Evolutionary conservation across 306 rosid genomes (phyloP), one percentile per base, ranked within the genome.

Genomic region (Acmispon strigosus): DNA sequence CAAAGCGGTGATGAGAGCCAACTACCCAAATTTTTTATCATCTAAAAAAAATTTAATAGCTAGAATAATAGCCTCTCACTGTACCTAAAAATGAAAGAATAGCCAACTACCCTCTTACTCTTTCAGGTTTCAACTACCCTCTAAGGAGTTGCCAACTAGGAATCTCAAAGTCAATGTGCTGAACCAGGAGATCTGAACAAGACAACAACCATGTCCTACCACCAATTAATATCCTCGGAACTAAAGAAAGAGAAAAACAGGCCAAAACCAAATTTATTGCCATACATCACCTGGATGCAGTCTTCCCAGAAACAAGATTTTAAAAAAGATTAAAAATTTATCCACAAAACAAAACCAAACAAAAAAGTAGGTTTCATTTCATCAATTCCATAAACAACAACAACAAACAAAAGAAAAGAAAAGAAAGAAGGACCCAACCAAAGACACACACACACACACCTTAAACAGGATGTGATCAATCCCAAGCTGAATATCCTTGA

Each of bases 391-490:
- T 16, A 58, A 66, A 45, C 56, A 45, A 17, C 18, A 24, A 14
- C 57, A 60, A 74, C 18, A 37, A 18, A 24, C 67, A 54, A 8
- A 1, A 3, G 11, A 63, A n/a, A 34, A 4, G 2, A 7, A 47
- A 12, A 42, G 4, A 66, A 19, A 58, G 14, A 34, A 36, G 11
- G 11, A 48, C 42, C 48, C 9, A 39, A 12, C 0, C 14, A 61
- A 8, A 62, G n/a, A 22, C 16, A 57, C 0, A 27, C 1, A 22
- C 16, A 57, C 0, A 27, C 1, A 29, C 16, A 76, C 96, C 94
- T 89, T 87, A 72, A 91, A 91, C 76, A 91, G 50, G 13, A 91
- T 82, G 49, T 91, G 91, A 61, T 91, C 96, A 73, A 91, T 80
- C 5, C 85, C 85, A 65, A 91, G 96, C 72, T 91, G 97, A 74